phyloP scores from a whole-genome alignment of 768 basidiomycete genomes.

The Termitomyces eurrhizus region DNA sequence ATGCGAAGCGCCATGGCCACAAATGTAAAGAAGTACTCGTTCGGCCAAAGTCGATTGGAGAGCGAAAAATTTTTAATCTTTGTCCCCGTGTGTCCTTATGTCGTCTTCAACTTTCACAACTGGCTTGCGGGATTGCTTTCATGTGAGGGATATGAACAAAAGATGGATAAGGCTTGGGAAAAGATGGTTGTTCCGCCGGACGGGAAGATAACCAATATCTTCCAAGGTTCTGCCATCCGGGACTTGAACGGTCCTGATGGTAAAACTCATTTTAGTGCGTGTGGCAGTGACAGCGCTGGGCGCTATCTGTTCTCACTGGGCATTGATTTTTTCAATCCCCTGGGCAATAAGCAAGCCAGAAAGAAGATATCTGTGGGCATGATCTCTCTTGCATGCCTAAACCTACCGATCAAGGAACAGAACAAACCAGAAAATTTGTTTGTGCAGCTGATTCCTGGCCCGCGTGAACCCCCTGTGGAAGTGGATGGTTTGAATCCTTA shows the following conservation, averaged over 20 bases:
- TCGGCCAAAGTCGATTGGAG: not conserved
- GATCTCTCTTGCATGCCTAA: no score
- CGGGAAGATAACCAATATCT: not conserved
- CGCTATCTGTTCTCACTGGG: not conserved
- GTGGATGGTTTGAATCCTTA: slow-evolving; percentile 8
- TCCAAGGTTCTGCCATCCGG: no score
- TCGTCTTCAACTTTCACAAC: slow-evolving; percentile 21
- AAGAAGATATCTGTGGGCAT: no score
- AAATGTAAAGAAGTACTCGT: slow-evolving; percentile 12
- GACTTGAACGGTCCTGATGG: not conserved
- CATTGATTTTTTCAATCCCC: no score
- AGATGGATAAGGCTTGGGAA: slow-evolving; percentile 15
- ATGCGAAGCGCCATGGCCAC: slow-evolving; percentile 6
- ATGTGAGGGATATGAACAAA: slow-evolving; percentile 17
- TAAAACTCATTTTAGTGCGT: not conserved
- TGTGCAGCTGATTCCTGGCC: slow-evolving; percentile 30
- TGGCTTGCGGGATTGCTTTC: slow-evolving; percentile 14
- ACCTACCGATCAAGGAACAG: no score
- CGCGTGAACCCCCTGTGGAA: slow-evolving; percentile 23
- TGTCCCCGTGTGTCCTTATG: slow-evolving; percentile 19
- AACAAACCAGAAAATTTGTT: slow-evolving; percentile 28
- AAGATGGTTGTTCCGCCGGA: not conserved
- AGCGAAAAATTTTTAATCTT: not conserved
- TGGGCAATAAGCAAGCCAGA: no score
- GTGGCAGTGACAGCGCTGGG: not conserved